Base-by-base conservation (phyloP, 768 basidiomycete species). In the Crassisporium funariophilum region DNA sequence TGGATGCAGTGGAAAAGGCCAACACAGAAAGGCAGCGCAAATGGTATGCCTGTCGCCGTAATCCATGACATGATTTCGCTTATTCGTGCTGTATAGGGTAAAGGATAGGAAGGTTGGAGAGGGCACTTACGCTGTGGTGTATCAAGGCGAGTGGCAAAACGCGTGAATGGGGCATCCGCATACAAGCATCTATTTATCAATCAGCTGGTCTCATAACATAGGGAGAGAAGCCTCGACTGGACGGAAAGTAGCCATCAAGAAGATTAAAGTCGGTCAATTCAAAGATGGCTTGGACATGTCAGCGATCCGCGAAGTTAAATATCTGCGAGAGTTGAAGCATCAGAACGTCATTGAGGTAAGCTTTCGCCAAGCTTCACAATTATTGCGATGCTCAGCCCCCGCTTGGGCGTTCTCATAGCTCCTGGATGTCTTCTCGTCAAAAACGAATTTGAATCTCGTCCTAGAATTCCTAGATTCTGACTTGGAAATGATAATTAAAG, bases 201-300 rank as follows among this genome's bases (percentile, higher is more conserved):
- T 43, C 47, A 41, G 15, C 23, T 16, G 20, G 21, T 49, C 29
- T 23, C 27, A n/a, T 21, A 17, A 22, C 37, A 34, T 52, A 93
- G 91, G 90, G 19, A 76, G 84, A 52, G 87, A 92, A 57, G 75
- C 79, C 13, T 71, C 82, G 0, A 90, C 88, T 2, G 83, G 83
- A 22, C 74, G 84, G n/a, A 88, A 86, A 67, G 85, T 98, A 0
- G 97, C 97, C 46, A 95, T 99, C 57, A 99, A 99, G 74, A 98
- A 98, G 70, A 95, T 97, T 56, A 95, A 95, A 60, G 87, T 95
- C 11, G 93, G 94, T 4, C 89, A 90, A 57, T 94, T 95, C 76
- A 95, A 95, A 65, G 97, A 98, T 68, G 97, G 97, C 10, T 78
- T 99, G 24, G 95, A 98, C 69, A 98, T 99, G 94, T 95, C 93